Evolutionary conservation across 2,329 filamentous ascomycete genomes (phyloP).

Genomic region (Leptographium wingfieldii): DNA sequence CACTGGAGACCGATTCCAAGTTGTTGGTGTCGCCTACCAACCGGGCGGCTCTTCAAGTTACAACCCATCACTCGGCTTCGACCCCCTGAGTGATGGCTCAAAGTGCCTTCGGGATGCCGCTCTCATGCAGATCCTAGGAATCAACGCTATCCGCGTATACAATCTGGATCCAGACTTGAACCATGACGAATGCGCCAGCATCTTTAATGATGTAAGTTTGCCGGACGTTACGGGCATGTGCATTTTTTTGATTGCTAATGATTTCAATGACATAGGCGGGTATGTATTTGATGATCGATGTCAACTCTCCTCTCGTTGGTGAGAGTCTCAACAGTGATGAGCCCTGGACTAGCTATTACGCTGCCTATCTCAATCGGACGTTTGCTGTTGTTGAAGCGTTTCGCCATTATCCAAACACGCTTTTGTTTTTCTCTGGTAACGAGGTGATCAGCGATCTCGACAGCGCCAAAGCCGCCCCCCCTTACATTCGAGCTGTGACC

Average conservation of each 20-base stretch:
- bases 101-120: slow-evolving; percentile 52
- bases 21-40: slow-evolving; percentile 58
- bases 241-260: background rate
- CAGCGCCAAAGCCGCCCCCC: slow-evolving; percentile 48
- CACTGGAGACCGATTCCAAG: slow-evolving; percentile 49
- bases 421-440: slow-evolving; percentile 68
- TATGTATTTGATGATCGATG: slow-evolving; percentile 58
- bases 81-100: slow-evolving; percentile 46
- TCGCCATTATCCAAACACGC: slow-evolving; percentile 52
- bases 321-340: slow-evolving; percentile 41
- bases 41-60: slow-evolving; percentile 53
- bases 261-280: slow-evolving; percentile 30
- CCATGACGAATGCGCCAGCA: slow-evolving; percentile 53
- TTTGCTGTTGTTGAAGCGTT: slow-evolving; percentile 57
- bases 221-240: no score
- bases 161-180: slow-evolving; percentile 53
- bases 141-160: slow-evolving; percentile 59
- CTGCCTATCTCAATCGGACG: slow-evolving; percentile 49
- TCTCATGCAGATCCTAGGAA: slow-evolving; percentile 49
- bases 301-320: slow-evolving; percentile 50
- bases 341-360: slow-evolving; percentile 45
- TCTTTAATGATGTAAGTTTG: slow-evolving; percentile 47
- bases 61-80: slow-evolving; percentile 37
- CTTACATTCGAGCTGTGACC: slow-evolving; percentile 63
- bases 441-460: slow-evolving; percentile 59